phyloP scores from a whole-genome alignment of 495 filamentous ascomycete genomes.

The Penicillium verhagenii region DNA sequence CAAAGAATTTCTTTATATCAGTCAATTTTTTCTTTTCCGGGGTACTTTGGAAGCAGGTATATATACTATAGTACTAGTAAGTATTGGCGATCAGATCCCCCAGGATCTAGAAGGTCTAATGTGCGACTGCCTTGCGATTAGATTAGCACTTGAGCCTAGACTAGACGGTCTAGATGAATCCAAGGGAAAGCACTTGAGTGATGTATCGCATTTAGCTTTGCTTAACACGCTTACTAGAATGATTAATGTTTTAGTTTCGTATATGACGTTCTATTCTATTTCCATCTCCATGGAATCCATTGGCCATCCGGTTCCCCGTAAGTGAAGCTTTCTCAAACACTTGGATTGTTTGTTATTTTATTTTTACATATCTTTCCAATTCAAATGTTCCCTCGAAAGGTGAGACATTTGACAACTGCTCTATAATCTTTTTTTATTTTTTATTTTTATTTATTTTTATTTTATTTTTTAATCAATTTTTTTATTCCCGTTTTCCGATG shows the following conservation, averaged over 20 bases:
- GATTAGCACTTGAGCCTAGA: slow-evolving; percentile 1
- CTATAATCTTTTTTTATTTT: neutral
- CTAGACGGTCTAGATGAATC: neutral
- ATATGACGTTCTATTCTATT: neutral
- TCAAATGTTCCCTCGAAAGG: too few species aligned
- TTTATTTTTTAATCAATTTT: neutral
- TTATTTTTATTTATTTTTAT: neutral
- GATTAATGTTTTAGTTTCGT: too few species aligned
- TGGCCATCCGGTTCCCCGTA: slow-evolving; percentile 1
- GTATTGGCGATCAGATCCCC: slow-evolving; percentile 3
- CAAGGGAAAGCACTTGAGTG: neutral
- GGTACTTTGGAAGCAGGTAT: too few species aligned
- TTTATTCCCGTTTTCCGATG: too few species aligned
- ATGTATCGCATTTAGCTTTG: neutral
- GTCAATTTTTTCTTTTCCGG: too few species aligned
- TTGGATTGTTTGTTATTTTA: too few species aligned
- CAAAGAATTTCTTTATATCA: neutral
- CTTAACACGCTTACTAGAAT: neutral
- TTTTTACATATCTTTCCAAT: neutral
- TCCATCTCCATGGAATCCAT: neutral
- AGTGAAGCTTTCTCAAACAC: too few species aligned
- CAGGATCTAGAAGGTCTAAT: neutral
- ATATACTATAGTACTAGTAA: too few species aligned
- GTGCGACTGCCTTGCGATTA: neutral
- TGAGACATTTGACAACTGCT: neutral